Percentiles rank a stretch among this genome's conserved stretches.
These are phyloP conservation scores for Ophiostoma himal-ulmi DNA, from an alignment of 2,329 filamentous ascomycete species.

Conservation along the genomic window DNA sequence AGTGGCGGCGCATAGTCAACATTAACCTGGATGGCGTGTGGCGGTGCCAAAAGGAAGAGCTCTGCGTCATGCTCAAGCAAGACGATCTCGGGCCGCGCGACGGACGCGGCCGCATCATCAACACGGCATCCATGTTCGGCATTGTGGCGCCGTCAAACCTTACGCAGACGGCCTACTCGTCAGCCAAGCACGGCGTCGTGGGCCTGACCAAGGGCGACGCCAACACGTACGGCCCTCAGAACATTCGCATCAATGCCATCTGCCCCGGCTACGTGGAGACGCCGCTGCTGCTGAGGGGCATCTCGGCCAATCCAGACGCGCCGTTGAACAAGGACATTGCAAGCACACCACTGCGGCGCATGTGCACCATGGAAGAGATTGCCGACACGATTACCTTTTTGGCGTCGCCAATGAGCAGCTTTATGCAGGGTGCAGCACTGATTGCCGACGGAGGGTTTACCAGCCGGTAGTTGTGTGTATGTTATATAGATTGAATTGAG, in stretches of 20 bases:
- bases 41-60: slow-evolving; percentile 50
- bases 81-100: slow-evolving; percentile 36
- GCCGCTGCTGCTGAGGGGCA: slow-evolving; percentile 28
- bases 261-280: slow-evolving; percentile 40
- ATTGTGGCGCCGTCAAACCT: slow-evolving; percentile 37
- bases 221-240: slow-evolving; percentile 44
- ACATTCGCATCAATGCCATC: slow-evolving; percentile 56
- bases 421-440: slow-evolving; percentile 44
- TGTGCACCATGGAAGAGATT: slow-evolving; percentile 47
- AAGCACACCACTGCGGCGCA: slow-evolving; percentile 43
- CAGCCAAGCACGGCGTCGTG: slow-evolving; percentile 50
- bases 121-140: slow-evolving; percentile 49
- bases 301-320: slow-evolving; percentile 31
- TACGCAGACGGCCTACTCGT: slow-evolving; percentile 43
- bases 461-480: slow-evolving; percentile 12
- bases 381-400: slow-evolving; percentile 48
- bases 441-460: slow-evolving; percentile 44
- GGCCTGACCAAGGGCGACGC: slow-evolving; percentile 51
- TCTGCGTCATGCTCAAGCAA: slow-evolving; percentile 47
- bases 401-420: slow-evolving; percentile 48
- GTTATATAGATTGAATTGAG: too few species aligned
- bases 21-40: slow-evolving; percentile 53
- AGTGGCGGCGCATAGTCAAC: slow-evolving; percentile 47
- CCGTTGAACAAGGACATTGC: slow-evolving; percentile 34
- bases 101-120: slow-evolving; percentile 49